A percentile compares a stretch with the other conserved stretches of the same genome.
phyloP scores from a whole-genome alignment of 2,329 filamentous ascomycete genomes.

The Alternaria arborescens region DNA sequence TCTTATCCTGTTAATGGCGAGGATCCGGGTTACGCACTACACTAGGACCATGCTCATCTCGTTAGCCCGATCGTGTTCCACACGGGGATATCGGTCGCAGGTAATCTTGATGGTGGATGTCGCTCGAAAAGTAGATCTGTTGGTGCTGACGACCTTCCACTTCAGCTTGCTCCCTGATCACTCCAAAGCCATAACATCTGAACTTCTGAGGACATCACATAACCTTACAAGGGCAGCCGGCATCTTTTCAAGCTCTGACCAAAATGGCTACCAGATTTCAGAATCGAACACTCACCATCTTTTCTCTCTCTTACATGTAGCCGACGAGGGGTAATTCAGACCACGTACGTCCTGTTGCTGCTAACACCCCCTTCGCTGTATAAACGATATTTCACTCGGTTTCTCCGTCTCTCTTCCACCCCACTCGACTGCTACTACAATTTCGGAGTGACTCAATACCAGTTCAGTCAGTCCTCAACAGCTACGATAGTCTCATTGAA shows the following conservation, averaged over 20 bases:
- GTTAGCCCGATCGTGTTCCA: not conserved
- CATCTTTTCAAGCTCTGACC: not conserved
- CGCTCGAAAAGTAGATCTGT: not conserved
- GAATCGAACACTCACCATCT: not conserved
- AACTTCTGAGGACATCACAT: not conserved
- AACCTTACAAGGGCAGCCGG: no score
- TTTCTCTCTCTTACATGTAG: not conserved
- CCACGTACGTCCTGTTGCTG: not conserved
- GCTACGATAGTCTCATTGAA: conserved; percentile 1
- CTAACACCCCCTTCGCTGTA: not conserved
- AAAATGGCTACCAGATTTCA: not conserved
- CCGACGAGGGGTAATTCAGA: not conserved
- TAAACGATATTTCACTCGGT: not conserved
- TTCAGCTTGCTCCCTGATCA: not conserved
- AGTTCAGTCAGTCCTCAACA: not conserved
- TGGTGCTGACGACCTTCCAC: not conserved
- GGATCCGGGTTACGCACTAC: not conserved
- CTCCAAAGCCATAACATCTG: not conserved
- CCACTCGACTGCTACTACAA: not conserved
- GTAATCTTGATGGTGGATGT: not conserved
- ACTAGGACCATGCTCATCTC: not conserved
- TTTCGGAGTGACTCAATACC: not conserved
- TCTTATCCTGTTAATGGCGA: not conserved
- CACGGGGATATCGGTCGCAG: not conserved
- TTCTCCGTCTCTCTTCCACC: not conserved